Conservation (phyloP, 164 flowering plant genomes). For the Chloranthus sessilifolius region DNA sequence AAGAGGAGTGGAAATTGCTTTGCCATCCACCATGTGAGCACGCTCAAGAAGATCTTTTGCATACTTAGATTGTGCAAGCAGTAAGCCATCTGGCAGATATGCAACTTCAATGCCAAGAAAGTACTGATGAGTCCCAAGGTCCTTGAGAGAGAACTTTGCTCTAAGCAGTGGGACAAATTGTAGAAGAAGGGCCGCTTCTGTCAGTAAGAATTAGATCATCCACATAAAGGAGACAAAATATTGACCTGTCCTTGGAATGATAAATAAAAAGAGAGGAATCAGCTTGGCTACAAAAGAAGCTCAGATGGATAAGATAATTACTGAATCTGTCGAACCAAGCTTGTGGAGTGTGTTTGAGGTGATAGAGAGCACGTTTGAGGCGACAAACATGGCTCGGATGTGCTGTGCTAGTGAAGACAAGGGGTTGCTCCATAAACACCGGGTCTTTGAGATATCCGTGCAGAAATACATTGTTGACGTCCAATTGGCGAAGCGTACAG, state of each 20-base stretch:
- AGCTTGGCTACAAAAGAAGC: conserved; percentile 1
- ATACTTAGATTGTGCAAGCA: not conserved
- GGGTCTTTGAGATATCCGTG: too few relatives aligned
- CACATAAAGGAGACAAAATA: conserved; percentile 3
- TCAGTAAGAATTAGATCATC: conserved; percentile 1
- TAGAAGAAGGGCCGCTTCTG: not conserved
- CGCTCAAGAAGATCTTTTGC: not conserved
- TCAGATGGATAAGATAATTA: not conserved
- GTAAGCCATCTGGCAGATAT: not conserved
- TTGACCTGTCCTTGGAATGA: too few relatives aligned
- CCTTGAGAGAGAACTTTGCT: not conserved
- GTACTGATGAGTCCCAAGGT: not conserved
- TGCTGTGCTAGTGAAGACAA: not conserved
- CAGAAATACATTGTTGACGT: too few relatives aligned
- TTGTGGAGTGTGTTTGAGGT: not conserved
- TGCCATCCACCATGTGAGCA: not conserved
- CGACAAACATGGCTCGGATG: not conserved
- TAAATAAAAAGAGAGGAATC: not conserved
- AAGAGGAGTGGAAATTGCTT: not conserved
- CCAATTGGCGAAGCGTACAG: too few relatives aligned
- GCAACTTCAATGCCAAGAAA: conserved; percentile 1
- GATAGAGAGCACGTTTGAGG: too few relatives aligned
- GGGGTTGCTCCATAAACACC: not conserved
- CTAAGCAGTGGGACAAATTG: not conserved
- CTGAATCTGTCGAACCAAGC: conserved; percentile 7